Evolutionary conservation across 2,329 filamentous ascomycete species (phyloP).

Genomic region (Tolypocladium nubicola): DNA sequence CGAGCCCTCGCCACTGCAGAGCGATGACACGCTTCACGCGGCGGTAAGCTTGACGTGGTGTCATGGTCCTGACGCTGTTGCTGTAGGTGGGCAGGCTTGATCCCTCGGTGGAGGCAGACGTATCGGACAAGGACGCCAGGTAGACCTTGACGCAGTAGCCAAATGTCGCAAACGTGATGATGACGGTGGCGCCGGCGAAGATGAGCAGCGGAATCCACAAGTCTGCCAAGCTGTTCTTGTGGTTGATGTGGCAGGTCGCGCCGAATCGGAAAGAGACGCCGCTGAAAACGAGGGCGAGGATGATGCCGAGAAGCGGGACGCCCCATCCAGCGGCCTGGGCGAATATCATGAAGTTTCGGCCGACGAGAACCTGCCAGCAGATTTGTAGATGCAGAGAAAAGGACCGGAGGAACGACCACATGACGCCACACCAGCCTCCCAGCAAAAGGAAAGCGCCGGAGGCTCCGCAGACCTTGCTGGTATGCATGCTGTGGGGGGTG

Average conservation of each 20-base stretch:
- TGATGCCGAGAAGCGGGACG: slow-evolving; percentile 65
- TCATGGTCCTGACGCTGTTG: slow-evolving; percentile 64
- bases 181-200: slow-evolving; percentile 63
- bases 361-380: slow-evolving; percentile 90
- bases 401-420: slow-evolving; percentile 88
- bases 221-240: slow-evolving; percentile 67
- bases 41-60: slow-evolving; percentile 78
- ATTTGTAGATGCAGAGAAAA: slow-evolving; percentile 93
- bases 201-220: slow-evolving; percentile 86
- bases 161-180: slow-evolving; percentile 78
- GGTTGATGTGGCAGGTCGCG: slow-evolving; percentile 87
- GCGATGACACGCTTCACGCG: slow-evolving; percentile 77
- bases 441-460: slow-evolving; percentile 79
- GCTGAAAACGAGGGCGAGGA: slow-evolving; percentile 69
- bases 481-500: slow-evolving; percentile 87
- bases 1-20: slow-evolving; percentile 89
- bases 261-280: slow-evolving; percentile 94
- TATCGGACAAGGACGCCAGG: slow-evolving; percentile 69
- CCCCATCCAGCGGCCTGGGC: slow-evolving; percentile 77
- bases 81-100: slow-evolving; percentile 62
- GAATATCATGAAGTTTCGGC: slow-evolving; percentile 79
- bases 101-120: slow-evolving; percentile 56
- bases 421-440: slow-evolving; percentile 72
- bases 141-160: slow-evolving; percentile 94
- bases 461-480: slow-evolving; percentile 70